A percentile compares a stretch with the other conserved stretches of the same genome.
Conservation (phyloP, 2,329 filamentous ascomycete species). For the Cladosporium sp. region DNA sequence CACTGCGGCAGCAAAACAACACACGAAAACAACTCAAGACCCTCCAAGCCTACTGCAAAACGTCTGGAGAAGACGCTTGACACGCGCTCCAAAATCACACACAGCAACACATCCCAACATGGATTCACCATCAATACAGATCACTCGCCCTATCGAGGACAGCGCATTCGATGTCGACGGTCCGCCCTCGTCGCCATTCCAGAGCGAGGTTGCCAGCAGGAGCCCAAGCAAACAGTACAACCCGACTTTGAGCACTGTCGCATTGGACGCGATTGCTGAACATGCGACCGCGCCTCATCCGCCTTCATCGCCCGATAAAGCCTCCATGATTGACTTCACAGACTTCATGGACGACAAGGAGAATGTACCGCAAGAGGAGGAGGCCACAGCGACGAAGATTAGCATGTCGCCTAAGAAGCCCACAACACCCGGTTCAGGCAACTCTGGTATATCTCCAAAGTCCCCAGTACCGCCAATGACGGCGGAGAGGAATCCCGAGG, state of each 20-base stretch:
- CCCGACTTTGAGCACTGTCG: slow-evolving; percentile 4
- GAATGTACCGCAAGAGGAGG: slow-evolving; percentile 23
- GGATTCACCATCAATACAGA: slow-evolving; percentile 14
- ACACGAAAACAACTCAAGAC: neutral
- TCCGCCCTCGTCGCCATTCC: slow-evolving; percentile 45
- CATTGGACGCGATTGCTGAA: slow-evolving; percentile 4
- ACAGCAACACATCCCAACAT: slow-evolving; percentile 5
- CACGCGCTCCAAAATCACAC: neutral
- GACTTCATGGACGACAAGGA: slow-evolving; percentile 28
- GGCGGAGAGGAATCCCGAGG: slow-evolving; percentile 10
- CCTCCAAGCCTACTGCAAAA: neutral
- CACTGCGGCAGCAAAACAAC: too few relatives aligned
- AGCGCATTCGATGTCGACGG: slow-evolving; percentile 17
- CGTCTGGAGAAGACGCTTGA: neutral
- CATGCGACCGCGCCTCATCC: slow-evolving; percentile 16
- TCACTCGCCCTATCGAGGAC: slow-evolving; percentile 6
- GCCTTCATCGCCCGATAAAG: slow-evolving; percentile 18
- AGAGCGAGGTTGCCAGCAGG: slow-evolving; percentile 38
- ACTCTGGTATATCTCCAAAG: slow-evolving; percentile 11
- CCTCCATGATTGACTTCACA: slow-evolving; percentile 7
- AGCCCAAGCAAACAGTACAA: slow-evolving; percentile 30
- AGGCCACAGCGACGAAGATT: slow-evolving; percentile 21
- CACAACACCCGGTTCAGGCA: slow-evolving; percentile 20
- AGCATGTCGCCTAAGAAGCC: slow-evolving; percentile 21
- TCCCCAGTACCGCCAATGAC: neutral